phyloP scores from a whole-genome alignment of 169 alveolate genomes.

The Babesia bovis region DNA sequence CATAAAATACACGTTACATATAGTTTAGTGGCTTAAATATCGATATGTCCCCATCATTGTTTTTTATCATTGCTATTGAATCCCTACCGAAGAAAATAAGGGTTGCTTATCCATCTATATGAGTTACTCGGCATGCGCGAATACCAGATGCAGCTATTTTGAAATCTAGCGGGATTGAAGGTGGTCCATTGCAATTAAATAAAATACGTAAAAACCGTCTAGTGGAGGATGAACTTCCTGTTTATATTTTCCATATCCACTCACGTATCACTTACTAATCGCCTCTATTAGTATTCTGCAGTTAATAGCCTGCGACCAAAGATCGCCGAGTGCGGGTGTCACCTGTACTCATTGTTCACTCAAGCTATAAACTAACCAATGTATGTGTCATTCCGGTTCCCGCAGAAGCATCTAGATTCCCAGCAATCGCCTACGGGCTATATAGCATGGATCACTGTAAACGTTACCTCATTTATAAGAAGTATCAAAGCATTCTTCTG shows the following conservation, averaged over 20 bases:
- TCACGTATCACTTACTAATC: conserved; percentile 6
- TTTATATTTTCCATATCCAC: too few relatives aligned
- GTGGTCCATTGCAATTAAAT: conserved; percentile 42
- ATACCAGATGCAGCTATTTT: conserved; percentile 37
- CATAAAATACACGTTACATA: too few relatives aligned
- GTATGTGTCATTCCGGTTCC: background rate
- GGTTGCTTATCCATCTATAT: too few relatives aligned
- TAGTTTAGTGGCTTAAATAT: background rate
- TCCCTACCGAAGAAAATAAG: too few relatives aligned
- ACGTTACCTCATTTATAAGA: conserved; percentile 46
- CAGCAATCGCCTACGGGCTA: background rate
- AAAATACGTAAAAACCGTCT: conserved; percentile 44
- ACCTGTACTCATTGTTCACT: background rate
- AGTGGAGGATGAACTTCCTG: background rate
- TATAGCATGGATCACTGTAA: background rate
- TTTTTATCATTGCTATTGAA: too few relatives aligned
- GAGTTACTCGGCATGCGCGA: background rate
- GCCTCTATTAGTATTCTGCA: conserved; percentile 11
- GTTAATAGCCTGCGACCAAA: conserved; percentile 48
- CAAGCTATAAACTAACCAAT: background rate
- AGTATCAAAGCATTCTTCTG: conserved; percentile 29
- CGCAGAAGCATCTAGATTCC: background rate
- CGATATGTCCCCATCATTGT: background rate
- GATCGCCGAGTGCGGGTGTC: conserved; percentile 59
- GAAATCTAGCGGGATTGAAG: conserved; percentile 30